Evolutionary conservation across 139 green algal species (phyloP), one percentile per base, ranked within the genome.

Genomic region (Micromonas commoda): DNA sequence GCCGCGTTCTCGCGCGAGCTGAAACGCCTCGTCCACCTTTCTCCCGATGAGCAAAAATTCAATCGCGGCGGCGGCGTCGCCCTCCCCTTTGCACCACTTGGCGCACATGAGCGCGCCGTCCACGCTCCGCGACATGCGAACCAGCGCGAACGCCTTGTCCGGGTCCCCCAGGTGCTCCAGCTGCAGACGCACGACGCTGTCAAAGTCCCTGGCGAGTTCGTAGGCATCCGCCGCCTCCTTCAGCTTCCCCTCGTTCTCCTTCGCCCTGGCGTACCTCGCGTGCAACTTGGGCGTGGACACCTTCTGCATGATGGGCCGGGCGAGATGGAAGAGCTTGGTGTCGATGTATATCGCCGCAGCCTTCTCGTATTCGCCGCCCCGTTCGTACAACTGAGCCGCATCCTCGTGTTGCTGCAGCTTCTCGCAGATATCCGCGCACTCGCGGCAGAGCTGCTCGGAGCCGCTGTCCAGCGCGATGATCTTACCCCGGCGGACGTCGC

Each of bases 351-450:
- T 93, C 60, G 74, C 82, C 0, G 89, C 91, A 6, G 91, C 91
- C 4, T 85, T 84, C 77, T 96, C 91, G 39, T 82, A 83, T 75
- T 89, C 81, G 0, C 89, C 88, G 2, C 85, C 87, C 5, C 60
- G 73, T 74, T 92, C 86, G 78, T 90, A 95, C 85, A 96, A 85
- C 81, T 93, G 87, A n/a, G 88, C 91, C 13, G 91, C 88, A 34
- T 94, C 87, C 76, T 82, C 69, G 31, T 85, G 77, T 75, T 89
- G 87, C 19, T 86, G 77, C 80, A 86, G 76, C 0, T 52, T 64
- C 81, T 94, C 91, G 70, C 94, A 70, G 60, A 94, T 91, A 21
- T 76, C 77, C 28, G 86, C 91, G 67, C 86, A 93, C 71, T 94
- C 89, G 77, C 88, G 87, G 83, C 80, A 91, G 20, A 96, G 85